These are phyloP conservation scores for Venturia carpophila DNA, from an alignment of 2,329 filamentous ascomycete species.

Conservation along the genomic window DNA sequence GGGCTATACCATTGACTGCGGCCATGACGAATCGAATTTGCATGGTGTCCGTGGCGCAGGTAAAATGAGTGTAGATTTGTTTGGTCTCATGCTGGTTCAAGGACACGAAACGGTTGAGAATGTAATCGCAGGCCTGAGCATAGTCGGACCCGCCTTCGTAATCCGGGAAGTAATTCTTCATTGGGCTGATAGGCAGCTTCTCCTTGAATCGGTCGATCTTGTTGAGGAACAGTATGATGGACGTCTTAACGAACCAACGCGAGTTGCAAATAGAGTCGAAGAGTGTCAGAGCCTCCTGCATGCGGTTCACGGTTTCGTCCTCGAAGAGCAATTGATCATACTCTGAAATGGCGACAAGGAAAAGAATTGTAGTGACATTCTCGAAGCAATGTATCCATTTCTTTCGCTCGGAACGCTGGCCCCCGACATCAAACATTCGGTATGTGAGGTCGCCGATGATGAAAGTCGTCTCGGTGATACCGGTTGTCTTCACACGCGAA, in stretches of 20 bases:
- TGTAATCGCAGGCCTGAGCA: constrained; percentile 93
- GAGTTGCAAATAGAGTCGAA: constrained; percentile 69
- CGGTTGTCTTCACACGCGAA: constrained; percentile 94
- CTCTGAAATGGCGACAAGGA: constrained; percentile 93
- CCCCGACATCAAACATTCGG: constrained; percentile 96
- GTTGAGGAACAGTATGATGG: constrained; percentile 66
- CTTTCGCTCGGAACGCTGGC: constrained; percentile 91
- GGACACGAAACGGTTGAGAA: constrained; percentile 95
- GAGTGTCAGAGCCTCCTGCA: constrained; percentile 63
- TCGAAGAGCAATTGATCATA: constrained; percentile 95
- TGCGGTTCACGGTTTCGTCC: constrained; percentile 77
- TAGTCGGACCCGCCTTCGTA: constrained; percentile 93
- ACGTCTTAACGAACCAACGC: constrained; percentile 64
- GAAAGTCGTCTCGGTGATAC: constrained; percentile 95
- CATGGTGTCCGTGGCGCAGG: constrained; percentile 95
- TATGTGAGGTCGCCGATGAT: constrained; percentile 92
- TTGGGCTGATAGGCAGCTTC: constrained; percentile 63
- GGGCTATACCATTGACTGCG: constrained; percentile 80
- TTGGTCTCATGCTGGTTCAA: constrained; percentile 99
- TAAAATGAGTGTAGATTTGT: constrained; percentile 99
- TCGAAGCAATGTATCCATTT: constrained; percentile 99
- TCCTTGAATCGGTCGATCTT: constrained; percentile 71
- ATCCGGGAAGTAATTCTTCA: constrained; percentile 70
- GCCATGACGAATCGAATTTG: constrained; percentile 99
- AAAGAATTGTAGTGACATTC: constrained; percentile 93